Conservation (phyloP, 108 stramenopile genomes). For the Nitzschia putrida region DNA sequence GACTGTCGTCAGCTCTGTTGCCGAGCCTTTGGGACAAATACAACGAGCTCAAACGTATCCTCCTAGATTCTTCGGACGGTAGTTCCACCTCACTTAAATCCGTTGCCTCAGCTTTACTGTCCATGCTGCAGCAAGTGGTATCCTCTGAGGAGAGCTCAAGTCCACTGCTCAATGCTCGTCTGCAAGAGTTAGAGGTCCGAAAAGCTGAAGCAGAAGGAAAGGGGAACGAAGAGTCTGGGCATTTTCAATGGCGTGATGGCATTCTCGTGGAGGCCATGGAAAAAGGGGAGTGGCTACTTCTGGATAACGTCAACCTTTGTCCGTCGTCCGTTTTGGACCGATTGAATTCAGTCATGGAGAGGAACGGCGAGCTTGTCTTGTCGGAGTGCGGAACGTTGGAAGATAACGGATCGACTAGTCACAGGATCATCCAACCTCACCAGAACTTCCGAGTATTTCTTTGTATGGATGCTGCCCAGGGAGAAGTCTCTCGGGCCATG, state of each 20-base stretch:
- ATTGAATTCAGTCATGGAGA: conserved; percentile 95
- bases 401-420: conserved; percentile 26
- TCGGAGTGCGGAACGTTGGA: conserved; percentile 87
- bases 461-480: conserved; percentile 81
- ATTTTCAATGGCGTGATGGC: conserved; percentile 96
- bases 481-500: conserved; percentile 99
- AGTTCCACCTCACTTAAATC: neutral
- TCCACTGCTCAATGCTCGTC: neutral
- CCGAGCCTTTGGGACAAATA: neutral
- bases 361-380: conserved; percentile 87
- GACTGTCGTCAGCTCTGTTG: neutral
- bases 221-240: conserved; percentile 27
- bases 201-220: neutral
- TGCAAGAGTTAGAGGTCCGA: neutral
- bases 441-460: conserved; percentile 95
- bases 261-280: conserved; percentile 89
- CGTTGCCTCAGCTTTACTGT: neutral
- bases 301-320: conserved; percentile 96
- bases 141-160: no score
- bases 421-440: conserved; percentile 85
- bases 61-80: neutral
- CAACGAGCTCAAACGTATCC: neutral
- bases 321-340: conserved; percentile 96
- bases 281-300: conserved; percentile 90
- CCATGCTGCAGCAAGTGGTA: neutral